Conservation (phyloP, 192 early-diverging fungal species). For the Kappamyces sp. region DNA sequence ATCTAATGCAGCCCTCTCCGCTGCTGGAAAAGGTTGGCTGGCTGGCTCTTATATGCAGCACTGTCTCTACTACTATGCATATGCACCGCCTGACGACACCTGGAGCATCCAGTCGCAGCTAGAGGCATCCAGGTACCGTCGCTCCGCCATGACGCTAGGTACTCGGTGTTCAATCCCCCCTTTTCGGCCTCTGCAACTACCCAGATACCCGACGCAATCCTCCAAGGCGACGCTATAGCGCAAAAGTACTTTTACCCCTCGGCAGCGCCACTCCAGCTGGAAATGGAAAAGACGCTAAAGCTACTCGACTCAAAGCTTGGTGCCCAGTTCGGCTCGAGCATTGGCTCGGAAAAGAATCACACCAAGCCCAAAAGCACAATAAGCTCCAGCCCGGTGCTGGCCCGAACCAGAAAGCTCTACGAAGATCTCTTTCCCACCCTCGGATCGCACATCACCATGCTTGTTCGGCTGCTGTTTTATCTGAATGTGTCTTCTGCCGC, state of each 20-base stretch:
- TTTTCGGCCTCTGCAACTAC: no score
- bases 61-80: background rate
- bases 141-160: background rate
- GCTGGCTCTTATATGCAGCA: background rate
- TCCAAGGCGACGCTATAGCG: no score
- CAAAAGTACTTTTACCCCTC: no score
- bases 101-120: background rate
- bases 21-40: constrained; percentile 3
- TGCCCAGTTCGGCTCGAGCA: background rate
- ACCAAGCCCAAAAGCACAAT: no score
- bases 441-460: constrained; percentile 37
- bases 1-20: background rate
- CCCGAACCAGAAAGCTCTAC: constrained; percentile 3
- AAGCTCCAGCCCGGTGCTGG: background rate
- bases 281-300: background rate
- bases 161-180: no score
- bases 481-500: constrained; percentile 31
- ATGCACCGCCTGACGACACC: background rate
- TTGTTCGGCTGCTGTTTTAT: constrained; percentile 45
- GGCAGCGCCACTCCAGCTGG: background rate
- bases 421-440: constrained; percentile 28
- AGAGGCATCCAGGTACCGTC: background rate
- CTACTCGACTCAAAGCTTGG: background rate
- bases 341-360: background rate
- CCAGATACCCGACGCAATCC: no score